These are phyloP conservation scores for Coelastrella sp. DNA, from an alignment of 139 green algal species.

Conservation along the genomic window DNA sequence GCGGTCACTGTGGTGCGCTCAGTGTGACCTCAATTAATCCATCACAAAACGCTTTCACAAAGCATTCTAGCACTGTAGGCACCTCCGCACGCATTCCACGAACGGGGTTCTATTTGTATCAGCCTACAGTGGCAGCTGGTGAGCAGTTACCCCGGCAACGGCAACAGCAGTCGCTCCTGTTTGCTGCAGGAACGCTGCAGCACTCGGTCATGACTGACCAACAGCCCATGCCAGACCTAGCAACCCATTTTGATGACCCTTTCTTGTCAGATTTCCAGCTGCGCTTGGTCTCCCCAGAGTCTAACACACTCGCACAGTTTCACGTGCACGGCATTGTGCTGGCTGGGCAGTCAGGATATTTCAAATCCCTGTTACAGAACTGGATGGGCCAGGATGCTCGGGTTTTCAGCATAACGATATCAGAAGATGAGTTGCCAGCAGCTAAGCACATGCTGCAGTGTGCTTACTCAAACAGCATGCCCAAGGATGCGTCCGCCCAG, in stretches of 20 bases:
- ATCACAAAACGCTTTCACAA: too few species aligned
- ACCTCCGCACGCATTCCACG: too few species aligned
- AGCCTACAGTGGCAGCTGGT: too few species aligned
- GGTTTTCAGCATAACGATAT: constrained; percentile 15
- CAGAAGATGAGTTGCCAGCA: constrained; percentile 20
- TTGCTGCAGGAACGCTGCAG: background rate
- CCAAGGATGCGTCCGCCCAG: constrained; percentile 15
- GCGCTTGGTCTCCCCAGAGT: background rate
- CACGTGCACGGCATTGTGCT: constrained; percentile 48
- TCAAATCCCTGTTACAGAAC: constrained; percentile 47
- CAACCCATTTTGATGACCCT: constrained; percentile 25
- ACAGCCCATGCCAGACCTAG: constrained; percentile 21
- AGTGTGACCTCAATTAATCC: too few species aligned
- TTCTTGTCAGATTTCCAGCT: constrained; percentile 46
- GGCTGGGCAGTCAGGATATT: constrained; percentile 43
- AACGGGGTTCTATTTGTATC: too few species aligned
- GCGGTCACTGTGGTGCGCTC: too few species aligned
- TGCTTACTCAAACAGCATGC: constrained; percentile 34
- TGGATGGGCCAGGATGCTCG: constrained; percentile 29
- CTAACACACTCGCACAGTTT: constrained; percentile 1
- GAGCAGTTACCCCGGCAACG: too few species aligned
- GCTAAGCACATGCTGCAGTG: constrained; percentile 33
- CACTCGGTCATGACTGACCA: background rate
- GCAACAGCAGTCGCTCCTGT: too few species aligned
- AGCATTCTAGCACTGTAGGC: too few species aligned